These are phyloP conservation scores for Parmelia sp. DNA, from an alignment of 495 filamentous ascomycete genomes.

Conservation along the genomic window DNA sequence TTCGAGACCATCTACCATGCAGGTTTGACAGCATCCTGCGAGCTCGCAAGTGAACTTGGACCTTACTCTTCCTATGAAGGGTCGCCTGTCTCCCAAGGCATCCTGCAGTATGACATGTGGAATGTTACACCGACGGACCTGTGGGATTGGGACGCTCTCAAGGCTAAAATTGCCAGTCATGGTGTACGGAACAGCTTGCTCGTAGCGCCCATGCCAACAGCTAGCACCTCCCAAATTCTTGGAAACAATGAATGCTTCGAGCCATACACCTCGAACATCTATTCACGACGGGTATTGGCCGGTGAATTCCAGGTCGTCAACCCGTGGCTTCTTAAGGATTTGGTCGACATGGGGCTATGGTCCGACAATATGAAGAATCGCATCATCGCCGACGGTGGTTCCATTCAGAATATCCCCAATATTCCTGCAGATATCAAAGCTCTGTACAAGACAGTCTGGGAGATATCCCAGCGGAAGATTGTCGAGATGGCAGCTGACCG, in stretches of 20 bases:
- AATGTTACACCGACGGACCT: conserved; percentile 83
- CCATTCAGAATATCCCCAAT: conserved; percentile 92
- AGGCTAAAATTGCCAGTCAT: conserved; percentile 81
- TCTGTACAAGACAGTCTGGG: conserved; percentile 99
- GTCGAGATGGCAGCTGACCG: conserved; percentile 98
- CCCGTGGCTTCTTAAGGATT: conserved; percentile 96
- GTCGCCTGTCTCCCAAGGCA: conserved; percentile 89
- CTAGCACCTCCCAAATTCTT: conserved; percentile 90
- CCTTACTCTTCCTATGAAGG: conserved; percentile 86
- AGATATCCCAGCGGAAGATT: conserved; percentile 93
- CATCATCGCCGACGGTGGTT: conserved; percentile 94
- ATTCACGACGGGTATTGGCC: conserved; percentile 93
- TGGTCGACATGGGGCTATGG: conserved; percentile 97
- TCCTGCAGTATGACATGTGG: conserved; percentile 99
- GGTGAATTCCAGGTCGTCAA: conserved; percentile 99
- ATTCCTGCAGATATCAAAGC: conserved; percentile 94
- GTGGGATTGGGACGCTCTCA: conserved; percentile 91
- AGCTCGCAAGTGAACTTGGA: conserved; percentile 75
- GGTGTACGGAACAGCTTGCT: conserved; percentile 92
- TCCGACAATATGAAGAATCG: conserved; percentile 99
- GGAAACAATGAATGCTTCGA: conserved; percentile 99
- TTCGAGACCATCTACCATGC: conserved; percentile 99
- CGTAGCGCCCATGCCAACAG: conserved; percentile 96
- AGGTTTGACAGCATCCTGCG: conserved; percentile 79
- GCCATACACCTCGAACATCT: conserved; percentile 99